Evolutionary conservation across 2,329 filamentous ascomycete species (phyloP).

Genomic region (Curvularia spicifera): DNA sequence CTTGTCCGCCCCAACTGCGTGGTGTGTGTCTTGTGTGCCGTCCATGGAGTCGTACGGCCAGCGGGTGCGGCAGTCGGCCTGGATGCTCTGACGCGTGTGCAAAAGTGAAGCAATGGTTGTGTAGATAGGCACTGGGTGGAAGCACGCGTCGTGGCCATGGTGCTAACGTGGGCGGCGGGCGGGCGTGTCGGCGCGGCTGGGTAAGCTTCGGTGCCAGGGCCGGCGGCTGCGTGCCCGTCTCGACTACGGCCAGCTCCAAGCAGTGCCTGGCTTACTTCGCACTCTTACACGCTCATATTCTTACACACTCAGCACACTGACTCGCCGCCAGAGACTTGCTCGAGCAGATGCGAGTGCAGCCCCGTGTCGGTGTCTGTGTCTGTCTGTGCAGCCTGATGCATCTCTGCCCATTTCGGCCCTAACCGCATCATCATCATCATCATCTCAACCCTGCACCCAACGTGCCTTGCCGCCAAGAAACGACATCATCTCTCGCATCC

Average conservation of each 20-base stretch:
- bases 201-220: slow-evolving; percentile 25
- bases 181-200: slow-evolving; percentile 12
- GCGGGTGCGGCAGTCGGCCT: too few relatives aligned
- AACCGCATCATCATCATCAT: slow-evolving; percentile 10
- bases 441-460: slow-evolving; percentile 7
- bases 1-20: slow-evolving; percentile 7
- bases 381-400: slow-evolving; percentile 2
- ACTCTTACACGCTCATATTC: too few relatives aligned
- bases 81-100: background rate
- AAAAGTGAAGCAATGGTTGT: slow-evolving; percentile 10
- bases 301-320: too few relatives aligned
- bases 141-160: slow-evolving; percentile 7
- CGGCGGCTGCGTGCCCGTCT: slow-evolving; percentile 21
- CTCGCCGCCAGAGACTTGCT: background rate
- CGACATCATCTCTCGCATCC: slow-evolving; percentile 33
- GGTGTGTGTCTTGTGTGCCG: background rate
- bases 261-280: too few relatives aligned
- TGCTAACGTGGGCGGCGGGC: slow-evolving; percentile 21
- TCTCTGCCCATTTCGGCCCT: slow-evolving; percentile 29
- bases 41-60: background rate
- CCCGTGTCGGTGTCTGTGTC: slow-evolving; percentile 9
- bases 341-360: slow-evolving; percentile 13
- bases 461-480: slow-evolving; percentile 27
- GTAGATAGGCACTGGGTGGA: background rate
- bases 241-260: too few relatives aligned